A percentile compares a stretch with the other conserved stretches of the same genome.
Conservation (phyloP, 2,329 filamentous ascomycete genomes). For the Xylariomycetidae sp. region DNA sequence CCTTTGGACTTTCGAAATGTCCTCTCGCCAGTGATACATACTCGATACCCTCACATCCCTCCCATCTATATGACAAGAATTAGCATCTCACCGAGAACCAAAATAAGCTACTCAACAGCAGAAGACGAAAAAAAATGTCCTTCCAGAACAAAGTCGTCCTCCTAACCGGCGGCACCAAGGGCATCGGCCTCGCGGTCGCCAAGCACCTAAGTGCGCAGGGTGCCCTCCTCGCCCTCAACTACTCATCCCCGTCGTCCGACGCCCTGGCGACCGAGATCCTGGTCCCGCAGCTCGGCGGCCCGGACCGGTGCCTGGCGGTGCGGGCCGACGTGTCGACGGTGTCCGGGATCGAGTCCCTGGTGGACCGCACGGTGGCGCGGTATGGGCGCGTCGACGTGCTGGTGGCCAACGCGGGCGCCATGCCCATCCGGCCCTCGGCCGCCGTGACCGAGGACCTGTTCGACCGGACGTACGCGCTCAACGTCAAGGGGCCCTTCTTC, state of each 20-base stretch:
- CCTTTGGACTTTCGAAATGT: no score
- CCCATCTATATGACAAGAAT: no score
- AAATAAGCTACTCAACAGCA: no score
- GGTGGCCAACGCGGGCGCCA: conserved; percentile 49
- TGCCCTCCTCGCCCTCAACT: conserved; percentile 55
- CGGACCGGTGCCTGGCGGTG: conserved; percentile 45
- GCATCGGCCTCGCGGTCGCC: conserved; percentile 55
- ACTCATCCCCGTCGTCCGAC: conserved; percentile 45
- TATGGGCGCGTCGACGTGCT: conserved; percentile 56
- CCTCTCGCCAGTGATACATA: no score
- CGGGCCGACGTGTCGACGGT: conserved; percentile 49
- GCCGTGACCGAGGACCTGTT: conserved; percentile 29
- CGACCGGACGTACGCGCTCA: conserved; percentile 11
- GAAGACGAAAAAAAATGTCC: not conserved
- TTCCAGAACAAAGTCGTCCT: conserved; percentile 33
- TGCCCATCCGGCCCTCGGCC: conserved; percentile 44
- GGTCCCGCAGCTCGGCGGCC: conserved; percentile 39
- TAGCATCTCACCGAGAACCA: no score
- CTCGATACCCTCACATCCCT: no score
- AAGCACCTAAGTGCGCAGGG: conserved; percentile 51
- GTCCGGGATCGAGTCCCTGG: conserved; percentile 40
- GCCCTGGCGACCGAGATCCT: conserved; percentile 37
- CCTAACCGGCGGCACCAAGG: conserved; percentile 52
- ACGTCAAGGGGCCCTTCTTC: conserved; percentile 37
- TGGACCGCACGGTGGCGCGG: conserved; percentile 41